These are phyloP conservation scores for Monilinia vaccinii-corymbosi DNA, from an alignment of 2,329 filamentous ascomycete genomes.

Conservation along the genomic window DNA sequence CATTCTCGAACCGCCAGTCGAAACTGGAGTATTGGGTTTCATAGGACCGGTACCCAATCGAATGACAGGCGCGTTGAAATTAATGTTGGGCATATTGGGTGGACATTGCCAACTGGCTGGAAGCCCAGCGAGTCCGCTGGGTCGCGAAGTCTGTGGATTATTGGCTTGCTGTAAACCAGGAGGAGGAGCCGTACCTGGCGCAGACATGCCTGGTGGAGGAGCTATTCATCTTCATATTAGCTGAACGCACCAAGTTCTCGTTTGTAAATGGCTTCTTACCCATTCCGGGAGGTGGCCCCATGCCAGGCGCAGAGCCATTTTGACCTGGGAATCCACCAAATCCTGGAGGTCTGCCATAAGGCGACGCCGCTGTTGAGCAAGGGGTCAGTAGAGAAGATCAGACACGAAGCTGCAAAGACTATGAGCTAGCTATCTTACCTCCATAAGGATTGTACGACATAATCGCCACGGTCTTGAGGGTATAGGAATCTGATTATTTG, in stretches of 20 bases:
- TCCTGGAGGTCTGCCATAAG: slow-evolving; percentile 65
- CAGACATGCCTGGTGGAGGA: slow-evolving; percentile 72
- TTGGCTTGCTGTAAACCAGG: slow-evolving; percentile 71
- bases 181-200: slow-evolving; percentile 70
- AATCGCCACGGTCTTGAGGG: background rate
- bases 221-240: slow-evolving; percentile 36
- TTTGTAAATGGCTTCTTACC: slow-evolving; percentile 44
- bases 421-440: slow-evolving; percentile 19
- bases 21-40: slow-evolving; percentile 42
- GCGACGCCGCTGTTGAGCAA: slow-evolving; percentile 21
- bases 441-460: slow-evolving; percentile 32
- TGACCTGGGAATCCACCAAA: slow-evolving; percentile 62
- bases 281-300: slow-evolving; percentile 74
- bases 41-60: slow-evolving; percentile 71
- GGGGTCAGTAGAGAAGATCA: background rate
- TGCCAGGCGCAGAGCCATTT: slow-evolving; percentile 48
- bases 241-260: slow-evolving; percentile 1
- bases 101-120: slow-evolving; percentile 81
- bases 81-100: slow-evolving; percentile 90
- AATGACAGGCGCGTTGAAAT: slow-evolving; percentile 95
- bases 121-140: slow-evolving; percentile 70
- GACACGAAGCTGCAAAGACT: background rate
- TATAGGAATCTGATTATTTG: background rate
- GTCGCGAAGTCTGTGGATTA: slow-evolving; percentile 65
- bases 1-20: slow-evolving; percentile 34